These are phyloP conservation scores for Fusarium brevicatenulatum DNA, from an alignment of 2,329 filamentous ascomycete species.

Conservation along the genomic window DNA sequence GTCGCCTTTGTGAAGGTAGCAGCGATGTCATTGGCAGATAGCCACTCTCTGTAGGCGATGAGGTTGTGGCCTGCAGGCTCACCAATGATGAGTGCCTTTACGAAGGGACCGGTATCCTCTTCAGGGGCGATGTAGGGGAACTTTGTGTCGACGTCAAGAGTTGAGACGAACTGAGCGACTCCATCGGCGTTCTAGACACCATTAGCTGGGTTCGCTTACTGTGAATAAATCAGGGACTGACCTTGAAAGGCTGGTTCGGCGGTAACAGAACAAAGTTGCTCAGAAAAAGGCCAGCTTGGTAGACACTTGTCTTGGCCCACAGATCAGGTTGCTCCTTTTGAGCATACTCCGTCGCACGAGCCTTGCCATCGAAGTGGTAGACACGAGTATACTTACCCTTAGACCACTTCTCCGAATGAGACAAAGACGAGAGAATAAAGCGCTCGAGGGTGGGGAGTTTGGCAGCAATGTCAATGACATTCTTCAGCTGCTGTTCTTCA, in stretches of 20 bases:
- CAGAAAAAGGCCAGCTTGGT: conserved; percentile 32
- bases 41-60: conserved; percentile 39
- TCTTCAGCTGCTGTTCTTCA: conserved; percentile 51
- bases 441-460: conserved; percentile 47
- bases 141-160: conserved; percentile 24
- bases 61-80: conserved; percentile 36
- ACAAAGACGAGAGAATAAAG: conserved; percentile 52
- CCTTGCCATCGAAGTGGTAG: conserved; percentile 56
- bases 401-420: conserved; percentile 50
- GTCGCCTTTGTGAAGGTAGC: conserved; percentile 29
- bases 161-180: conserved; percentile 28
- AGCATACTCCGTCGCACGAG: conserved; percentile 46
- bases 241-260: conserved; percentile 18
- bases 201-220: not conserved
- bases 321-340: conserved; percentile 25
- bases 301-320: conserved; percentile 38
- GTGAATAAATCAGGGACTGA: not conserved
- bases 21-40: conserved; percentile 30
- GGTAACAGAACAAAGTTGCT: conserved; percentile 14
- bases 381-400: conserved; percentile 54
- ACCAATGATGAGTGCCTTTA: conserved; percentile 34
- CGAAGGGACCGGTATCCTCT: conserved; percentile 40
- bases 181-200: conserved; percentile 25
- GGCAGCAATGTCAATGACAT: conserved; percentile 50
- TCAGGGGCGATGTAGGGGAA: conserved; percentile 41